Percentiles rank a stretch among this genome's conserved stretches.
Conservation (phyloP, 768 basidiomycete species). For the Pleurotus eryngii region DNA sequence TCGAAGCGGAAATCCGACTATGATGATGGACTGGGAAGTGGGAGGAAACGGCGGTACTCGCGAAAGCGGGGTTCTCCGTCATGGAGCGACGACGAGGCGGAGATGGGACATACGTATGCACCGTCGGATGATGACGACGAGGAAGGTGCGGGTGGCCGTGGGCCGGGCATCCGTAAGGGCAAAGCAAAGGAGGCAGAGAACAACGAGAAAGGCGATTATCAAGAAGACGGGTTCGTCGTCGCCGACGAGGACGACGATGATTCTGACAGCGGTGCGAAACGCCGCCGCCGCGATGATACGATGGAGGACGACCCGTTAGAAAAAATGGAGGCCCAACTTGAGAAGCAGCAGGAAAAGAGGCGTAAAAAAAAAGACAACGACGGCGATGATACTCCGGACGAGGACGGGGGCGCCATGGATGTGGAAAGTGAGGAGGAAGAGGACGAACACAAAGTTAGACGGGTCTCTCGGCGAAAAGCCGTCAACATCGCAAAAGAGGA, state of each 20-base stretch:
- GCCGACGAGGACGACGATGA: conserved; percentile 76
- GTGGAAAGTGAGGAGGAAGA: conserved; percentile 75
- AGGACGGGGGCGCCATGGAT: conserved; percentile 56
- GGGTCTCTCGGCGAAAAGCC: conserved; percentile 54
- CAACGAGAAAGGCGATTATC: conserved; percentile 64
- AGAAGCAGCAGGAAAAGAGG: conserved; percentile 47
- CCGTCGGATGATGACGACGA: conserved; percentile 64
- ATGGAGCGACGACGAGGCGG: conserved; percentile 71
- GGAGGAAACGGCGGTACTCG: conserved; percentile 43
- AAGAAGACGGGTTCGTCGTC: conserved; percentile 83
- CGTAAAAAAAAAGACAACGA: conserved; percentile 35
- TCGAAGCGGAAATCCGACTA: conserved; percentile 54
- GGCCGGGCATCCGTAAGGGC: conserved; percentile 33
- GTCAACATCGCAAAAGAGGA: conserved; percentile 65
- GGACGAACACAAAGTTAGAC: conserved; percentile 65
- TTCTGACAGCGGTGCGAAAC: conserved; percentile 35
- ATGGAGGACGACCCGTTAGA: conserved; percentile 63
- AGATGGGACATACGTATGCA: conserved; percentile 45
- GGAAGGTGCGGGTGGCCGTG: conserved; percentile 23
- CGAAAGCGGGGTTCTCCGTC: conserved; percentile 40
- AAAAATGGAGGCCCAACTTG: conserved; percentile 65
- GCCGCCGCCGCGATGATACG: conserved; percentile 35
- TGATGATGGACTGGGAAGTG: conserved; percentile 44
- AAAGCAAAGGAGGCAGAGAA: conserved; percentile 54
- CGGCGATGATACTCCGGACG: conserved; percentile 27